These are phyloP conservation scores for Trichomonascaceae sp. DNA, from an alignment of 1,139 yeast species.

Conservation along the genomic window DNA sequence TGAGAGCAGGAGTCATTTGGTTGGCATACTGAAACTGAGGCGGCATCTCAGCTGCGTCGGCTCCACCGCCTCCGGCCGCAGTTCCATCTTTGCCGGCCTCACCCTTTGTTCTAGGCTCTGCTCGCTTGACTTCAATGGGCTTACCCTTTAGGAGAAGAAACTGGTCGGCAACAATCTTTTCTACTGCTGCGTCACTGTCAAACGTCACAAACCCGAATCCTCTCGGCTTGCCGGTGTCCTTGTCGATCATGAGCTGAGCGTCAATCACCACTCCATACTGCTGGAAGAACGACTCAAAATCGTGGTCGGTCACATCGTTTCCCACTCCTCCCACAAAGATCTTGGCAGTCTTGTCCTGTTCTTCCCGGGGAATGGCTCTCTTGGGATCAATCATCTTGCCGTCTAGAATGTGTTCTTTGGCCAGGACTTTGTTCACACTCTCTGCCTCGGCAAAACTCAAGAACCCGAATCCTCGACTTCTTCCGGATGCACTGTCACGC, in stretches of 20 bases:
- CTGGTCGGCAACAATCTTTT: constrained; percentile 73
- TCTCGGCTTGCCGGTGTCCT: constrained; percentile 94
- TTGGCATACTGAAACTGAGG: constrained; percentile 17
- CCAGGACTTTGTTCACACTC: constrained; percentile 79
- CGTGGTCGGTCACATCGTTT: constrained; percentile 86
- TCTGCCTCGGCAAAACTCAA: constrained; percentile 72
- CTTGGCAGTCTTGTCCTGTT: constrained; percentile 94
- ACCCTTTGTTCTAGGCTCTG: constrained; percentile 60
- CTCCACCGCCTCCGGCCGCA: constrained; percentile 1
- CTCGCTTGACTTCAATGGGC: constrained; percentile 91
- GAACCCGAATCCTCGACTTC: constrained; percentile 95
- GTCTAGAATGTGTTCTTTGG: constrained; percentile 80
- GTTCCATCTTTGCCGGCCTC: constrained; percentile 1
- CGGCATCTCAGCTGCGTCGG: constrained; percentile 14
- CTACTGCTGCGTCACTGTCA: constrained; percentile 93
- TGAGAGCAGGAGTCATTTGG: constrained; percentile 69
- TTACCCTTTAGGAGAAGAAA: constrained; percentile 77
- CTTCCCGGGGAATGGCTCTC: constrained; percentile 96
- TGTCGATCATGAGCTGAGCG: constrained; percentile 95
- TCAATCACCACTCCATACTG: constrained; percentile 90
- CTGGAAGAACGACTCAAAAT: constrained; percentile 76
- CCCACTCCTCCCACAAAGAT: constrained; percentile 98
- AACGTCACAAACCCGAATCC: constrained; percentile 97
- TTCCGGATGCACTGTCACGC: constrained; percentile 83
- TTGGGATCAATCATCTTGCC: constrained; percentile 97